Percentiles rank a stretch among this genome's conserved stretches.
phyloP scores from a whole-genome alignment of 306 rosid species.

The Acacia acuminata region DNA sequence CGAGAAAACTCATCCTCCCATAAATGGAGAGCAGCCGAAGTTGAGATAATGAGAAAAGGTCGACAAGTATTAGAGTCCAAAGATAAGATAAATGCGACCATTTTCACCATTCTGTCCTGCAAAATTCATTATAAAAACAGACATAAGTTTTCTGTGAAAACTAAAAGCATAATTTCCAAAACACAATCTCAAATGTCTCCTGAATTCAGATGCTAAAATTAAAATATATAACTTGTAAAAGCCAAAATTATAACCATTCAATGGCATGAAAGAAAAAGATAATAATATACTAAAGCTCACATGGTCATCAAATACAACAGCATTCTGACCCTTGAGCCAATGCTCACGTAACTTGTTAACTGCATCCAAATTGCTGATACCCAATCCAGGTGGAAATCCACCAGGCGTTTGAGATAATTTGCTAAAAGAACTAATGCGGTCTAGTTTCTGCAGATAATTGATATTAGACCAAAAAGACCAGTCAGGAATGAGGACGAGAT shows the following conservation, averaged over 20 bases:
- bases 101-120: slow-evolving; percentile 60
- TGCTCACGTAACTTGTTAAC: slow-evolving; percentile 53
- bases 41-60: slow-evolving; percentile 68
- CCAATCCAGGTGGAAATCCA: slow-evolving; percentile 36
- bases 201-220: neutral
- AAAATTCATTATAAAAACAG: slow-evolving; percentile 16
- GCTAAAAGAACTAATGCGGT: slow-evolving; percentile 28
- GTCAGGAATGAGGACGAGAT: slow-evolving; percentile 18
- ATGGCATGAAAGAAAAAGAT: slow-evolving; percentile 5
- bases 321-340: slow-evolving; percentile 54
- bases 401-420: slow-evolving; percentile 41
- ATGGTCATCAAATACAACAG: slow-evolving; percentile 62
- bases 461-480: slow-evolving; percentile 12
- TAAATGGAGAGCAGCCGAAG: slow-evolving; percentile 43
- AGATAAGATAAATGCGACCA: slow-evolving; percentile 51
- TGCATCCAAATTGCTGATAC: slow-evolving; percentile 39
- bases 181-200: slow-evolving; percentile 19
- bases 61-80: slow-evolving; percentile 44
- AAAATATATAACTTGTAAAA: slow-evolving; percentile 19
- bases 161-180: slow-evolving; percentile 17
- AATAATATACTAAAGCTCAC: slow-evolving; percentile 36
- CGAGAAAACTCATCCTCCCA: slow-evolving; percentile 60
- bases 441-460: slow-evolving; percentile 48
- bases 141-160: neutral
- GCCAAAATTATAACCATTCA: slow-evolving; percentile 5